Evolutionary conservation across 1,284 basidiomycete genomes (phyloP), one percentile per base, ranked within the genome.

Genomic region (Bothia castanella): DNA sequence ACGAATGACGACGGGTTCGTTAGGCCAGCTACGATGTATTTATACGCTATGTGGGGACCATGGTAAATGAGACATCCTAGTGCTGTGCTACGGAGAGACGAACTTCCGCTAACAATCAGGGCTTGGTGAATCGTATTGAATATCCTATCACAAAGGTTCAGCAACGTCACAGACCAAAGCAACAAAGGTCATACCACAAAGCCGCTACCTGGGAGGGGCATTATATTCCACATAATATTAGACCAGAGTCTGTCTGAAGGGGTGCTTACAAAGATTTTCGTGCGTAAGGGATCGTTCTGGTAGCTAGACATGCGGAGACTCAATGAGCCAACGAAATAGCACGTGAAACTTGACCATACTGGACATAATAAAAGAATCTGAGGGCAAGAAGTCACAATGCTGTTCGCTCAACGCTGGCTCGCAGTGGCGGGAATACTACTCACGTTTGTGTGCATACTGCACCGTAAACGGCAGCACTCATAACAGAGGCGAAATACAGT

Each of bases 401-500:
- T 17, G n/a, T n/a, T n/a, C n/a, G n/a, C n/a, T n/a, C n/a, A n/a
- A 45, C 10, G n/a, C 13, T 31, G 21, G 12, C 16, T 5, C 19
- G 4, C 11, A 12, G 16, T 10, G 5, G 9, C 23, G 2, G 7
- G 11, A 34, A 27, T 10, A 2, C 6, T 8, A 43, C 49, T 29
- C 9, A 51, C 49, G 40, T 38, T 32, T 51, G 49, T 38, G 27
- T 52, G 49, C 49, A 52, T 23, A 27, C 30, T 11, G 52, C 35
- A 7, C 49, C 49, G 13, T 51, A 51, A 14, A 51, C 27, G 2
- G 49, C 49, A 7, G 34, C 14, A 5, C 32, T 29, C 29, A 51
- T 20, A 12, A 51, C 3, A 3, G 48, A 35, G 4, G 43, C 27
- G 17, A 48, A n/a, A 16, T 47, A 47, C 8, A 48, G n/a, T n/a